A percentile compares a stretch with the other conserved stretches of the same genome.
phyloP scores from a whole-genome alignment of 1,284 basidiomycete genomes.

The Microstroma glucosiphilum region DNA sequence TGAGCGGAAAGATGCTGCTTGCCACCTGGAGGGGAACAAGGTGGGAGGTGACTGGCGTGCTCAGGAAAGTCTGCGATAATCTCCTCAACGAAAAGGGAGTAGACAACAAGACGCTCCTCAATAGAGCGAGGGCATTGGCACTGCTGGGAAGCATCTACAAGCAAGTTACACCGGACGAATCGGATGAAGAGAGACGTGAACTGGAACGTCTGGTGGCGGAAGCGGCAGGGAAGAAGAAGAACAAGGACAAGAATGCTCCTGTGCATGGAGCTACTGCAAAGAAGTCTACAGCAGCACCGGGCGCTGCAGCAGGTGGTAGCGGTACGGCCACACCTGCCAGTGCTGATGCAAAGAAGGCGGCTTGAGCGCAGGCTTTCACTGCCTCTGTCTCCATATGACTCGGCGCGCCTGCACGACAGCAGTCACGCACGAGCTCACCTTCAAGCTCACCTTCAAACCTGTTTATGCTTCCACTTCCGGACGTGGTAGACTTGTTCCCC shows the following conservation, averaged over 20 bases:
- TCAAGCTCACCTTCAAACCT: no score
- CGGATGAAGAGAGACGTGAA: slow-evolving; percentile 47
- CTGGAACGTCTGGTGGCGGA: slow-evolving; percentile 53
- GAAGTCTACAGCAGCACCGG: no score
- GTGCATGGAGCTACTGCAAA: no score
- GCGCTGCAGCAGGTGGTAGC: no score
- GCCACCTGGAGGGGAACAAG: slow-evolving; percentile 22
- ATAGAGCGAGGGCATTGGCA: slow-evolving; percentile 43
- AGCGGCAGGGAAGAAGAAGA: slow-evolving; percentile 52
- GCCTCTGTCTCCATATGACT: no score
- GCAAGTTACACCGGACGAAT: slow-evolving; percentile 44
- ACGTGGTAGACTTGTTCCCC: no score
- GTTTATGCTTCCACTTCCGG: no score
- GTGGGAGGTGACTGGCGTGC: slow-evolving; percentile 41
- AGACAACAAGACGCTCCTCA: slow-evolving; percentile 38
- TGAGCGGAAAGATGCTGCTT: slow-evolving; percentile 67
- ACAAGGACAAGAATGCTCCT: slow-evolving; percentile 12
- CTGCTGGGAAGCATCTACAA: slow-evolving; percentile 48
- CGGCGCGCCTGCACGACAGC: no score
- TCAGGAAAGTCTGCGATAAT: slow-evolving; percentile 45
- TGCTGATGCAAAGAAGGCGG: no score
- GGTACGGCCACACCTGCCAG: no score
- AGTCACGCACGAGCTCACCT: no score
- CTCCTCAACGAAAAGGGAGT: slow-evolving; percentile 49
- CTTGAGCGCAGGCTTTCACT: no score